phyloP scores from a whole-genome alignment of 129 eudicot genomes.

The Arctium minus region DNA sequence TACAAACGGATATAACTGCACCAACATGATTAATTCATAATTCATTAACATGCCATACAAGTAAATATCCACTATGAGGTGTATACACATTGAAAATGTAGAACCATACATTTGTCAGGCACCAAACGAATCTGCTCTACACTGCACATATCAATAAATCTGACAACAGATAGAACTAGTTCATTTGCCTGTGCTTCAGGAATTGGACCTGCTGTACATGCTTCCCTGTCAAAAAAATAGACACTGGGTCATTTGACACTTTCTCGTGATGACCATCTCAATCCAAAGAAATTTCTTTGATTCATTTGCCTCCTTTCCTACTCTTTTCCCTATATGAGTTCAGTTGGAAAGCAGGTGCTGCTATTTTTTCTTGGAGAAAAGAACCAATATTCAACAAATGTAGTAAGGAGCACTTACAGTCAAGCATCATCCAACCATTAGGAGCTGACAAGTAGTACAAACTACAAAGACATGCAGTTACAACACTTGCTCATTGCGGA shows the following conservation, averaged over 20 bases:
- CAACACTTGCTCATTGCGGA: neutral
- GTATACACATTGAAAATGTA: neutral
- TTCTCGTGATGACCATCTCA: neutral
- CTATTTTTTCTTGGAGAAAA: conserved; percentile 4
- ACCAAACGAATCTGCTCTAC: conserved; percentile 76
- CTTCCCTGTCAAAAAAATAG: conserved; percentile 56
- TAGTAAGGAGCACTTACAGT: neutral
- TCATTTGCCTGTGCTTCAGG: conserved; percentile 62
- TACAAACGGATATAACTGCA: conserved; percentile 78
- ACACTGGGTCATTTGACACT: neutral
- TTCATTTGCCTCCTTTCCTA: neutral
- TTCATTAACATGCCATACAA: neutral
- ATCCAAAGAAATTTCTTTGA: neutral
- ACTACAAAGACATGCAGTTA: neutral
- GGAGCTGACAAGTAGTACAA: neutral
- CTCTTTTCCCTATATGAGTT: neutral
- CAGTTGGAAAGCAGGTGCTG: neutral
- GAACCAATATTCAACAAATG: conserved; percentile 9
- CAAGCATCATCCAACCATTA: neutral
- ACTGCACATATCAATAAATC: conserved; percentile 65
- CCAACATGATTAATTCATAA: conserved; percentile 22
- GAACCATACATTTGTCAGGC: conserved; percentile 68
- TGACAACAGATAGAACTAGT: conserved; percentile 46
- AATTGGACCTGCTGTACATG: conserved; percentile 57
- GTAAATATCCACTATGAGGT: neutral